Evolutionary conservation across 2,329 filamentous ascomycete species (phyloP).

Genomic region (Aschersonia sp.): DNA sequence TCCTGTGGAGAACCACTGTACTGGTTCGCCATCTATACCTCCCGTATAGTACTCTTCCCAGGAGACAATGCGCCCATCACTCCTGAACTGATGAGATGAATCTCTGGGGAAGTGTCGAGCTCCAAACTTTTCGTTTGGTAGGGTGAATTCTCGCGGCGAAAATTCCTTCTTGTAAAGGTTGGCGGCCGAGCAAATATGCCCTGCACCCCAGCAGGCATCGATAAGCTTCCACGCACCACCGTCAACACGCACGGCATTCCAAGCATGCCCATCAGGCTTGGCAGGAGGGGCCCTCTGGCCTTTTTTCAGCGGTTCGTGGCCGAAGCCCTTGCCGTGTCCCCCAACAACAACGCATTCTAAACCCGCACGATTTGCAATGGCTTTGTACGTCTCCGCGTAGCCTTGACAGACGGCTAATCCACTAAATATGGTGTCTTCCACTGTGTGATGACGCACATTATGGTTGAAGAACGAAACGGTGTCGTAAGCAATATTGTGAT

Average conservation of each 20-base stretch:
- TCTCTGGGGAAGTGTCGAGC: constrained; percentile 65
- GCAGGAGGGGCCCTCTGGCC: constrained; percentile 52
- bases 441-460: constrained; percentile 49
- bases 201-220: constrained; percentile 88
- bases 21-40: constrained; percentile 32
- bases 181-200: constrained; percentile 38
- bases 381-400: constrained; percentile 70
- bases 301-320: constrained; percentile 46
- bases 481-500: constrained; percentile 87
- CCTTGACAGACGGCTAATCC: constrained; percentile 86
- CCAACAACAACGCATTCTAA: constrained; percentile 60
- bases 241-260: constrained; percentile 87
- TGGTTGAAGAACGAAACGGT: constrained; percentile 63
- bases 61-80: constrained; percentile 48
- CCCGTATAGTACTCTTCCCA: constrained; percentile 78
- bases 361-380: constrained; percentile 64
- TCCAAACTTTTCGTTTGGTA: constrained; percentile 67
- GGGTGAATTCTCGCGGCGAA: constrained; percentile 43
- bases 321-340: constrained; percentile 79
- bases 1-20: constrained; percentile 29
- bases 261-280: constrained; percentile 58
- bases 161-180: constrained; percentile 55
- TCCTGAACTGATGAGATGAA: constrained; percentile 53
- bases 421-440: constrained; percentile 56
- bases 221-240: constrained; percentile 80